Evolutionary conservation across 257 asterid species (phyloP).

Genomic region (Osmanthus fragrans): DNA sequence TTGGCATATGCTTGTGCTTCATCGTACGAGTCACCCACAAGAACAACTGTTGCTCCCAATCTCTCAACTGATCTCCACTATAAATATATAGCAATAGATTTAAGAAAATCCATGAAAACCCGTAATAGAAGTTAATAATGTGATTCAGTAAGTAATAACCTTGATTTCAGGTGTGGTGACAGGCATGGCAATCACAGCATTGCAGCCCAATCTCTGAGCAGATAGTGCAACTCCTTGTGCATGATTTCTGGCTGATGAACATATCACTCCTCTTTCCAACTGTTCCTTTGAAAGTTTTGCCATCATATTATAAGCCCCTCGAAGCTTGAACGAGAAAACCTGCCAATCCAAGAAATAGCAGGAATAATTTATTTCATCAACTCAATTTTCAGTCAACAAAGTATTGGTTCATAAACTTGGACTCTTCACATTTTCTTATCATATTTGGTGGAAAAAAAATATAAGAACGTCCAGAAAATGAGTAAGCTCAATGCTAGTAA

Average conservation of each 20-base stretch:
- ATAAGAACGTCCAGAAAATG: background rate
- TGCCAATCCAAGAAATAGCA: conserved; percentile 23
- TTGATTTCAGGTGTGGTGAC: conserved; percentile 94
- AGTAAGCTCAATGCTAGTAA: background rate
- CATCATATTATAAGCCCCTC: conserved; percentile 99
- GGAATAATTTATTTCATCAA: background rate
- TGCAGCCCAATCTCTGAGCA: conserved; percentile 56
- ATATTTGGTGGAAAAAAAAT: background rate
- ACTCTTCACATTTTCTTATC: background rate
- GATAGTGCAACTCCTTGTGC: conserved; percentile 97
- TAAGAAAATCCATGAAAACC: background rate
- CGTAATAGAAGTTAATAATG: background rate
- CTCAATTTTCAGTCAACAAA: background rate
- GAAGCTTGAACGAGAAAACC: conserved; percentile 91
- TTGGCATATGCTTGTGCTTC: conserved; percentile 93
- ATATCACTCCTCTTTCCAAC: conserved; percentile 76
- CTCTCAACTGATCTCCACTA: conserved; percentile 89
- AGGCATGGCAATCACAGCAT: conserved; percentile 88
- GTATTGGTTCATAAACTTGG: background rate
- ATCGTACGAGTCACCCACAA: conserved; percentile 86
- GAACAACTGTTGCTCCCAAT: conserved; percentile 88
- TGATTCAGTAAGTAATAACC: conserved; percentile 40
- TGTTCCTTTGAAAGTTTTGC: conserved; percentile 77
- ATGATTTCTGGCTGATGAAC: conserved; percentile 98
- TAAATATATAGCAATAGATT: conserved; percentile 9